Evolutionary conservation across 352 stramenopile genomes (phyloP), one percentile per base, ranked within the genome.

Genomic region (Globisporangium perplexum): DNA sequence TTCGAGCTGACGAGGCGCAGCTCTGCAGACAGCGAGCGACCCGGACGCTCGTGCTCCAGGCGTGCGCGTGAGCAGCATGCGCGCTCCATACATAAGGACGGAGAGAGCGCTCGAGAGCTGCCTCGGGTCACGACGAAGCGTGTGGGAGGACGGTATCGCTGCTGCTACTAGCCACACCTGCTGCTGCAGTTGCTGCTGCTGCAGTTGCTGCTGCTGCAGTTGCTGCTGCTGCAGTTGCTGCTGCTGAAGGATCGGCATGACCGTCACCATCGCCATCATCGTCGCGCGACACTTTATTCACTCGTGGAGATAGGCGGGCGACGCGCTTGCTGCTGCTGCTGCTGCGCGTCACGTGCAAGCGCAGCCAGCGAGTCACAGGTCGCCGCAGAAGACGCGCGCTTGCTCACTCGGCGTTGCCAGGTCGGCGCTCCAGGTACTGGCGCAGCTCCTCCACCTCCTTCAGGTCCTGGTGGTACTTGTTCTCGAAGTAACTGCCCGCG

Each of bases 391-490:
- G n/a, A 42, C 6, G 23, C 23, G 18, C 11, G 23, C 50, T 68
- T 67, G 68, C 59, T 86, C 69, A 63, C 77, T 84, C 69, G 66
- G 41, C 20, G 44, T 80, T 63, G 47, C 81, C 65, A 45, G 72
- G 61, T 47, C 70, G 75, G 55, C 78, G 74, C 59, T 90, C 80
- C 47, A 90, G 65, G 60, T 85, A 88, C 54, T 73, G 62, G 58
- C 80, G 77, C 58, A 90, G 65, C 65, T 86, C 80, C 57, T 90
- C 80, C 18, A 90, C 75, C 57, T 90, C 77, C 51, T 83, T 66
- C 65, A 88, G 41, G 65, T 88, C 78, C 38, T 71, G 63, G 65
- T 86, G 50, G 72, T 90, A 84, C 59, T 90, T 88, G 28, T 88
- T 86, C 69, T 90, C 63, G 54, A 88, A 39, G 44, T 70, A 83